These are phyloP conservation scores for Jacaranda mimosifolia DNA, from an alignment of 257 asterid genomes.

Conservation along the genomic window DNA sequence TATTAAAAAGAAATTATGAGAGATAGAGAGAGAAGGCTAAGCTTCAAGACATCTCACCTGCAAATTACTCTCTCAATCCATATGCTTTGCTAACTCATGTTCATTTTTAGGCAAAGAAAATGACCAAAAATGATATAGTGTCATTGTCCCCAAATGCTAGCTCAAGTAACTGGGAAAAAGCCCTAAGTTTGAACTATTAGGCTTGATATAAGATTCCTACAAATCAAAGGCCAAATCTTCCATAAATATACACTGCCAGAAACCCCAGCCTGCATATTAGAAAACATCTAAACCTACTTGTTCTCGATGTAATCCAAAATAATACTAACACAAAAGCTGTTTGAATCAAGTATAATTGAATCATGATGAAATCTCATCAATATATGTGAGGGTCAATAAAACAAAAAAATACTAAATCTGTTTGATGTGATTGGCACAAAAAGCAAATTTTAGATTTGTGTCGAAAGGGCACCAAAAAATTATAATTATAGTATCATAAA, in stretches of 20 bases:
- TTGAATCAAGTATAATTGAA: constrained; percentile 4
- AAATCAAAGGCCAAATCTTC: constrained; percentile 54
- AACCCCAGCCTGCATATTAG: constrained; percentile 52
- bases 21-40: constrained; percentile 27
- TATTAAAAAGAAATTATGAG: not conserved
- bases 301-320: constrained; percentile 35
- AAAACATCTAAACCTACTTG: constrained; percentile 55
- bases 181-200: constrained; percentile 53
- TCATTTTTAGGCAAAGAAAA: constrained; percentile 49
- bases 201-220: constrained; percentile 48
- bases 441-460: not conserved
- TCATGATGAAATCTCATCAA: constrained; percentile 24
- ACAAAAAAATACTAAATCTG: not conserved
- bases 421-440: constrained; percentile 9
- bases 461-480: not conserved
- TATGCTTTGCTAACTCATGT: constrained; percentile 55
- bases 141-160: constrained; percentile 45
- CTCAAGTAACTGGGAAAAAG: constrained; percentile 46
- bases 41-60: constrained; percentile 57
- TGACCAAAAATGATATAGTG: constrained; percentile 39
- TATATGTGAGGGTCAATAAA: not conserved
- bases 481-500: not conserved
- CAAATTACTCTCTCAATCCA: constrained; percentile 44
- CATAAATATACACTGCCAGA: constrained; percentile 39
- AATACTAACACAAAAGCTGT: not conserved